These are phyloP conservation scores for Moesziomyces antarcticus DNA, from an alignment of 1,284 basidiomycete genomes.

Conservation along the genomic window DNA sequence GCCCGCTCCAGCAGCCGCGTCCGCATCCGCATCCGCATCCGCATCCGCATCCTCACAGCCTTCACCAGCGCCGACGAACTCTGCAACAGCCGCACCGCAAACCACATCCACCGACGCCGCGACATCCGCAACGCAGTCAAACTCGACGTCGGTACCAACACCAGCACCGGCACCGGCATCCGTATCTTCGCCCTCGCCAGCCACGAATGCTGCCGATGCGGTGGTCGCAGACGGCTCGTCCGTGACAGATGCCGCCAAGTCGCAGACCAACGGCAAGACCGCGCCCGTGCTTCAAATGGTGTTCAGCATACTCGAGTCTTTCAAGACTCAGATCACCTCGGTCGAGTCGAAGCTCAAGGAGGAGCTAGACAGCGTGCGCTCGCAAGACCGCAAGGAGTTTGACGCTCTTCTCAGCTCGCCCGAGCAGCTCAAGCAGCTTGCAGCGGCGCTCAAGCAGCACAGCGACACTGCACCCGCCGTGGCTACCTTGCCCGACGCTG, in stretches of 20 bases:
- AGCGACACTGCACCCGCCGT: not conserved
- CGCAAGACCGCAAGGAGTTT: not conserved
- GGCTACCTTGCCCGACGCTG: not conserved
- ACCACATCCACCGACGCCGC: too few relatives aligned
- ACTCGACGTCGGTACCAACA: too few relatives aligned
- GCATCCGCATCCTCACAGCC: too few relatives aligned
- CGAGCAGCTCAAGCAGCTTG: slow-evolving; percentile 15
- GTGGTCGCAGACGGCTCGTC: not conserved
- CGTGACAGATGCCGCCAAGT: not conserved
- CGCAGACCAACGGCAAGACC: not conserved
- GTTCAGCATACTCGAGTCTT: slow-evolving; percentile 5
- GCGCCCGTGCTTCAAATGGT: slow-evolving; percentile 3
- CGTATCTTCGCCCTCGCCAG: not conserved
- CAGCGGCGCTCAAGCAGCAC: slow-evolving; percentile 6
- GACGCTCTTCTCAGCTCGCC: slow-evolving; percentile 13
- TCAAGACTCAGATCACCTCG: slow-evolving; percentile 1
- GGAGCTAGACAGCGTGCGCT: not conserved
- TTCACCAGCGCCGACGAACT: too few relatives aligned
- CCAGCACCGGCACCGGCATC: not conserved
- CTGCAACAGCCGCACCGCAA: too few relatives aligned
- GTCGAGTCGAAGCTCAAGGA: slow-evolving; percentile 3
- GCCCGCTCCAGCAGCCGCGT: too few relatives aligned
- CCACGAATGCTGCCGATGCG: not conserved
- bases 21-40: too few relatives aligned
- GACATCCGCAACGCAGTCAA: too few relatives aligned